Base-by-base conservation (phyloP, 2,329 filamentous ascomycete species). In the Pseudodiploospora longispora region DNA sequence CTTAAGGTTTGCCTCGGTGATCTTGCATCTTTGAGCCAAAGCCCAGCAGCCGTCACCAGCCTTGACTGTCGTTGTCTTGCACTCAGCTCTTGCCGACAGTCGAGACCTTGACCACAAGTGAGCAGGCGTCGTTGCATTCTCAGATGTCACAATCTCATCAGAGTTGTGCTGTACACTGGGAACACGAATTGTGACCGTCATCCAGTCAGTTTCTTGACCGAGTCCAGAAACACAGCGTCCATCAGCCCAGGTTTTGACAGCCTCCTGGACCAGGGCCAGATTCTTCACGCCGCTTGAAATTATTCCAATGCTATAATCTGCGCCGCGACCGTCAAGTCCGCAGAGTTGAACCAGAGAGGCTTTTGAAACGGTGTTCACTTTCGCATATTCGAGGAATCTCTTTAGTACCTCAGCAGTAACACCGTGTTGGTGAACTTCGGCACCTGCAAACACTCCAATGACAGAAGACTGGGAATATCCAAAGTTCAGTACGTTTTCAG, bases 1-100 rank as follows among this genome's bases (percentile, higher is more conserved):
- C 7, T 45, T 46, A 32, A 65, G 55, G 9, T 65, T 47, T 6
- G 50, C 46, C 19, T 50, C 41, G 2, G 53, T 54, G 33, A 67
- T 64, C 8, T 56, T 54, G 47, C 63, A 67, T 42, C 53, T 47
- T 7, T 50, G n/a, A 2, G 63, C 61, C 6, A 67, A 43, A 7
- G 55, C 44, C 38, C 44, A 44, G 42, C 61, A 66, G 35, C 56
- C 54, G 40, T 64, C 61, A 6, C 58, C 59, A 19, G 52, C 36
- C 6, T 53, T 36, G 30, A 55, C 49, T 10, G 40, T 49, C 4
- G 41, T 50, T 8, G 48, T 51, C 27, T 43, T 52, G 43, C 52
- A 58, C 33, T 49, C 45, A 29, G 46, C 52, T 41, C 52, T 45
- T 10, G 40, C 38, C 27, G 37, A 27, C n/a, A 52, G 43, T 27